A percentile compares a stretch with the other conserved stretches of the same genome.
Evolutionary conservation across 208 protist genomes (phyloP).

Genomic region (Acanthamoeba polyphaga): DNA sequence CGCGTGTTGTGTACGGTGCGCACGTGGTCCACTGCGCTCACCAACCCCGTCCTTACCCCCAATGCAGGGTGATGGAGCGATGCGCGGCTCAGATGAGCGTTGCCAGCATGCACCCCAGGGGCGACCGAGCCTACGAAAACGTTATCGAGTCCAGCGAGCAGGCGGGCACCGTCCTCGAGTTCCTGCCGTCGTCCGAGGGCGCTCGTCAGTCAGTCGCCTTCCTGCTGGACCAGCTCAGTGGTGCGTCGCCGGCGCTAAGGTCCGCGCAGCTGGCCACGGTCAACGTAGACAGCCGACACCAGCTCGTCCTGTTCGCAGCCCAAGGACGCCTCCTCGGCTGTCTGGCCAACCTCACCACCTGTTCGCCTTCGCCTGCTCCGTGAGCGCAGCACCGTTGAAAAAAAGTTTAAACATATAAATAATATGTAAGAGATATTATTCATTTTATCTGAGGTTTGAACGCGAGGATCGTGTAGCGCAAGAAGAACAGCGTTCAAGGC

Average conservation of each 20-base stretch:
- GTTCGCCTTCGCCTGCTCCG: not conserved
- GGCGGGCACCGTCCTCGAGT: not conserved
- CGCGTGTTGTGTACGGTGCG: not conserved
- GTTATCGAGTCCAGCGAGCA: slow-evolving; percentile 5
- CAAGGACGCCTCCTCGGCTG: not conserved
- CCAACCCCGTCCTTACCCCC: not conserved
- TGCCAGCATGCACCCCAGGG: not conserved
- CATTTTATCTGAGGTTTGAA: no score
- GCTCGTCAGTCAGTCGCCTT: not conserved
- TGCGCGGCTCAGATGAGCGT: not conserved
- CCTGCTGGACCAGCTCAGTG: not conserved
- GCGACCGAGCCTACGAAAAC: not conserved
- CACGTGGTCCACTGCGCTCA: not conserved
- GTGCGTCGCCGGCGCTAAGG: no score
- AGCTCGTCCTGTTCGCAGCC: not conserved
- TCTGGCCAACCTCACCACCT: not conserved
- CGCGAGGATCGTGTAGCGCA: no score
- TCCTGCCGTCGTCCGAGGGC: not conserved
- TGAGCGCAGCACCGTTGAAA: not conserved
- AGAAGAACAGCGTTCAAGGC: no score
- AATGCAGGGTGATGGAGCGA: not conserved
- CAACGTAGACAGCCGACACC: not conserved
- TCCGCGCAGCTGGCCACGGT: not conserved
- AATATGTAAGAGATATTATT: no score
- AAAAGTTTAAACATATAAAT: no score